Base-by-base conservation (phyloP, 2,329 filamentous ascomycete species). In the Dothideomycetes sp. region DNA sequence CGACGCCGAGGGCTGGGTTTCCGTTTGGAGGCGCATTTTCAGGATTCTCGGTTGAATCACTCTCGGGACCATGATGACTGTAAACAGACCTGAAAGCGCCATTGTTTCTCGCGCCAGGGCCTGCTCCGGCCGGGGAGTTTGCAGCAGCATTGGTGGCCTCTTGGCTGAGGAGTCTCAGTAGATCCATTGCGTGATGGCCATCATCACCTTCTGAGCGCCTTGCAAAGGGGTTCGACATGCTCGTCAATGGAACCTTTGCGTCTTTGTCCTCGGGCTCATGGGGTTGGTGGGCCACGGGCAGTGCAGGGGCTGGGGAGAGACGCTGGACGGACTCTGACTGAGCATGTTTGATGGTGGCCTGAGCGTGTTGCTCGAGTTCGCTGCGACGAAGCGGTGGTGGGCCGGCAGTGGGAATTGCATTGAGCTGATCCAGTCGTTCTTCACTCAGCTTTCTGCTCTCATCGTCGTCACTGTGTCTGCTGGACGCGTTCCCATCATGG, bases 31-130 rank as follows among this genome's bases (percentile, higher is more conserved):
- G 7, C 7, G 22, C 22, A 12, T 7, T 27, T 12, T 7, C 12
- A 7, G 7, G 22, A 7, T 12, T 12, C 7, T 27, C 22, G 12
- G 7, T 27, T 12, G 22, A 12, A 7, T 12, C 22, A 12, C 7
- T 7, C 12, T 27, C 22, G 7, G 22, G 22, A 12, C 22, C 22
- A 27, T 27, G 22, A 12, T 7, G 22, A 27, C 12, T 27, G 15
- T 36, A 36, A 5, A 17, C 27, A 22, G 38, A 32, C 10, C 38
- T 17, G 11, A 41, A 41, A 4, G 38, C 38, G 14, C 38, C 38
- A 11, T 41, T 41, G 19, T 36, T 41, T 10, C 38, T 41, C n/a
- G 27, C n/a, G 22, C 31, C 16, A 10, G 22, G 12, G 15, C 24
- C 31, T 12, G 19, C 2, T 9, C 19, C 29, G 29, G n/a, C 24